phyloP scores from a whole-genome alignment of 2,329 filamentous ascomycete genomes.

The Neofusicoccum sp. region DNA sequence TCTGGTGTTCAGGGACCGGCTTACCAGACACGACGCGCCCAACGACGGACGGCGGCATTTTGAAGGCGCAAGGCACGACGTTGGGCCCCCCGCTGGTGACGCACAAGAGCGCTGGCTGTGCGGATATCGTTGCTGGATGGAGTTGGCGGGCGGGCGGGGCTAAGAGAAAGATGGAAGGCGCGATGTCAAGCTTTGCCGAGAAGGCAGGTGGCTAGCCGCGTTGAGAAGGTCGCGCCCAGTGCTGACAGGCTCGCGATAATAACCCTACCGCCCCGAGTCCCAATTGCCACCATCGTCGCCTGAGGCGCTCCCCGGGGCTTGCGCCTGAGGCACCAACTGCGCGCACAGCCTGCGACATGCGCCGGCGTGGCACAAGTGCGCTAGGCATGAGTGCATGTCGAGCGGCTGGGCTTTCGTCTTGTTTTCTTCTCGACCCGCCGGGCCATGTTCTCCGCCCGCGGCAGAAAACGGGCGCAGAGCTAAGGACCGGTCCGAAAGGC shows the following conservation, averaged over 20 bases:
- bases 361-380: too few relatives aligned
- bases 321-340: too few relatives aligned
- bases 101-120: neutral
- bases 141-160: neutral
- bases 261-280: neutral
- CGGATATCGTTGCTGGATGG: neutral
- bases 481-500: too few relatives aligned
- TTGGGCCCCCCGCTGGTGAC: neutral
- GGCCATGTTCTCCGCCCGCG: too few relatives aligned
- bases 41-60: neutral
- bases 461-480: too few relatives aligned
- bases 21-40: neutral
- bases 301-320: too few relatives aligned
- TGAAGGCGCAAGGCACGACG: neutral
- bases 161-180: slow-evolving; percentile 8
- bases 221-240: neutral
- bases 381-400: too few relatives aligned
- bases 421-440: too few relatives aligned
- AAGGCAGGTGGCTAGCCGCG: neutral
- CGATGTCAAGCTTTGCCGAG: slow-evolving; percentile 6
- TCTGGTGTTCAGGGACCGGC: neutral
- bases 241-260: too few relatives aligned
- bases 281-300: too few relatives aligned
- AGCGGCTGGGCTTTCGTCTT: too few relatives aligned
- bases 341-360: too few relatives aligned